phyloP scores from a whole-genome alignment of 768 basidiomycete genomes.

The Coprinopsis cinerea region DNA sequence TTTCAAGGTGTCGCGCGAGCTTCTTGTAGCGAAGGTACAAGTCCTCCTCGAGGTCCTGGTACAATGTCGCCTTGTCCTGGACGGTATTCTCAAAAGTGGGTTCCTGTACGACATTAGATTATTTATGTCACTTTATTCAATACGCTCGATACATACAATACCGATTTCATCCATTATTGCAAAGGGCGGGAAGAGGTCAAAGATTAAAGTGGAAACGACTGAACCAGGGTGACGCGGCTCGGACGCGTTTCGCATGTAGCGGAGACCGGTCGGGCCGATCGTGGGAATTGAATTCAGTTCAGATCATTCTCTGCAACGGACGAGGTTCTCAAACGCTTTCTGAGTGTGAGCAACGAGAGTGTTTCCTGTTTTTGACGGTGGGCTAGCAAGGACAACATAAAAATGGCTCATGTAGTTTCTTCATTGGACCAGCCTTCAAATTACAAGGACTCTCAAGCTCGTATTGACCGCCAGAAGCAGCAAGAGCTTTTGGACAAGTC shows the following conservation, averaged over 20 bases:
- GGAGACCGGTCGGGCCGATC: background rate
- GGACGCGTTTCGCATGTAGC: slow-evolving; percentile 11
- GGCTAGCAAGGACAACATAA: slow-evolving; percentile 16
- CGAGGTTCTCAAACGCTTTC: background rate
- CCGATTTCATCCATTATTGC: slow-evolving; percentile 81
- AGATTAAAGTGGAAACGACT: slow-evolving; percentile 17
- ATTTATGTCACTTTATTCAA: no score
- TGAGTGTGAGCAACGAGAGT: slow-evolving; percentile 1
- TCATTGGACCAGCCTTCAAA: slow-evolving; percentile 91
- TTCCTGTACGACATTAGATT: slow-evolving; percentile 49
- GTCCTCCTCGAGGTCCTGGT: slow-evolving; percentile 86
- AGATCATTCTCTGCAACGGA: background rate
- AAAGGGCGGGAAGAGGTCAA: slow-evolving; percentile 17
- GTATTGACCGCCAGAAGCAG: slow-evolving; percentile 74
- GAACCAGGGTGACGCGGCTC: slow-evolving; percentile 45
- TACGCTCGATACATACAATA: slow-evolving; percentile 51
- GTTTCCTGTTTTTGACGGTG: slow-evolving; percentile 8
- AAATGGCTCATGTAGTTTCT: slow-evolving; percentile 86
- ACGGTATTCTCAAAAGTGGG: slow-evolving; percentile 86
- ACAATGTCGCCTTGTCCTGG: slow-evolving; percentile 82
- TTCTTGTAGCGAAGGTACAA: slow-evolving; percentile 97
- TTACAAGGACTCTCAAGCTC: slow-evolving; percentile 90
- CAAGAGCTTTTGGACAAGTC: slow-evolving; percentile 78
- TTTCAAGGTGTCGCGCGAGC: slow-evolving; percentile 89
- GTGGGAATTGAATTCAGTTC: slow-evolving; percentile 8